A percentile compares a stretch with the other conserved stretches of the same genome.
These are phyloP conservation scores for Neofusicoccum sp. DNA, from an alignment of 2,329 filamentous ascomycete species.

Conservation along the genomic window DNA sequence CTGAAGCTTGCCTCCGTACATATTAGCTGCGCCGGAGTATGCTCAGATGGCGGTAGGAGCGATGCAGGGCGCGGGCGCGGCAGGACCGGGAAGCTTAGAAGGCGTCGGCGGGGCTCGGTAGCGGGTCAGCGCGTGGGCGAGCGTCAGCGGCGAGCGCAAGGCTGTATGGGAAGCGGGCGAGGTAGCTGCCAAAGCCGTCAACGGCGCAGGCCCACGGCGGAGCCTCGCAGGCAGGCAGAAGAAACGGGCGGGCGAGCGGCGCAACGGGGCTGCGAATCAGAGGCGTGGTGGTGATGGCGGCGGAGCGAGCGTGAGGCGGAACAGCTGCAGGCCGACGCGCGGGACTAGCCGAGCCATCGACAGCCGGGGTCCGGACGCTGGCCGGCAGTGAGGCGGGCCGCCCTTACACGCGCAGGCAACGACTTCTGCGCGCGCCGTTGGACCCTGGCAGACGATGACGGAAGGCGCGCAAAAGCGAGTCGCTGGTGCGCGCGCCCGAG, in stretches of 20 bases:
- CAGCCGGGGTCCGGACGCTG: too few species aligned
- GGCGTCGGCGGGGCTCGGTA: background rate
- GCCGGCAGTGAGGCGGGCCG: background rate
- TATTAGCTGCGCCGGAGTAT: background rate
- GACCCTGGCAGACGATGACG: conserved; percentile 11
- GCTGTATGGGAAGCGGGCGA: background rate
- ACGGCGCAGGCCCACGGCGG: conserved; percentile 6
- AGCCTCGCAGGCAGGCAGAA: background rate
- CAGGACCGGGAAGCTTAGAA: background rate
- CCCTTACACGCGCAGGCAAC: background rate
- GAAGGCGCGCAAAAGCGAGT: conserved; percentile 7
- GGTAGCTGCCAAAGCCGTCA: background rate
- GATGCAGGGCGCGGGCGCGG: background rate
- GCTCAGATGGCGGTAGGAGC: background rate
- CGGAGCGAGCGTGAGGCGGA: background rate
- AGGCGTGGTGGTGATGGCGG: background rate
- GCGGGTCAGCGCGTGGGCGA: background rate
- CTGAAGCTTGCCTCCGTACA: conserved; percentile 25
- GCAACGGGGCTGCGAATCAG: background rate
- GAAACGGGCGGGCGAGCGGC: background rate
- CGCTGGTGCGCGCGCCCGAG: background rate
- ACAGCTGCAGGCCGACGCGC: background rate
- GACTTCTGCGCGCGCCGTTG: background rate
- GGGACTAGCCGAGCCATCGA: background rate
- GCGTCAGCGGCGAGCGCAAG: background rate